Evolutionary conservation across 345 rosid genomes (phyloP).

Genomic region (Turnera subulata): DNA sequence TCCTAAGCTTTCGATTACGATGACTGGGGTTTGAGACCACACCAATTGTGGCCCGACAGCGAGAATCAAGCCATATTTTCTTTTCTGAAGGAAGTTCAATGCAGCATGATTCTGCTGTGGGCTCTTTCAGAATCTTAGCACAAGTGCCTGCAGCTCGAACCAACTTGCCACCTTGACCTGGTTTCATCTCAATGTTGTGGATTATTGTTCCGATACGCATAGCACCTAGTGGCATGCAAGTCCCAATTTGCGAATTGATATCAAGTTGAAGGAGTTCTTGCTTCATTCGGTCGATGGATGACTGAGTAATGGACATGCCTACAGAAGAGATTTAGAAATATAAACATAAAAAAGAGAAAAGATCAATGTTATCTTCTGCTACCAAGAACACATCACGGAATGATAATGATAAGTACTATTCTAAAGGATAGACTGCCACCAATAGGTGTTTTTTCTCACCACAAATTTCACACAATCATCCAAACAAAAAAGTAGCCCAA

Average conservation of each 20-base stretch:
- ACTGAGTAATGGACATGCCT: slow-evolving; percentile 19
- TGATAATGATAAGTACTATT: not conserved
- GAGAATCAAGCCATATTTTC: slow-evolving; percentile 59
- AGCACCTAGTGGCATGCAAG: slow-evolving; percentile 73
- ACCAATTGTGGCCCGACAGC: slow-evolving; percentile 74
- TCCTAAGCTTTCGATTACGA: slow-evolving; percentile 54
- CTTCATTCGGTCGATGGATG: slow-evolving; percentile 53
- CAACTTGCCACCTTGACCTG: slow-evolving; percentile 80
- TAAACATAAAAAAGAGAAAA: not conserved
- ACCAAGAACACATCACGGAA: not conserved
- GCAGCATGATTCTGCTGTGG: slow-evolving; percentile 43
- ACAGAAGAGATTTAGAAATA: not conserved
- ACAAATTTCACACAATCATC: not conserved
- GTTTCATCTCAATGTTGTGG: slow-evolving; percentile 86
- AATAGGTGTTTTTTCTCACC: not conserved
- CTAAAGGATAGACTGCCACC: not conserved
- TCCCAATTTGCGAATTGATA: slow-evolving; percentile 76
- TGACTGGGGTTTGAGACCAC: slow-evolving; percentile 67
- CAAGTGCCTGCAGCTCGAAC: slow-evolving; percentile 81
- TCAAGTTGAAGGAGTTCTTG: slow-evolving; percentile 62
- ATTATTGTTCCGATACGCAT: slow-evolving; percentile 91
- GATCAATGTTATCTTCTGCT: not conserved
- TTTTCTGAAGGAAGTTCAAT: slow-evolving; percentile 71
- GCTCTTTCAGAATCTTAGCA: slow-evolving; percentile 86
- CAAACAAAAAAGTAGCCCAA: not conserved